A percentile compares a stretch with the other conserved stretches of the same genome.
These are phyloP conservation scores for Haplosporangium sp. DNA, from an alignment of 371 early-diverging fungal species.

Conservation along the genomic window DNA sequence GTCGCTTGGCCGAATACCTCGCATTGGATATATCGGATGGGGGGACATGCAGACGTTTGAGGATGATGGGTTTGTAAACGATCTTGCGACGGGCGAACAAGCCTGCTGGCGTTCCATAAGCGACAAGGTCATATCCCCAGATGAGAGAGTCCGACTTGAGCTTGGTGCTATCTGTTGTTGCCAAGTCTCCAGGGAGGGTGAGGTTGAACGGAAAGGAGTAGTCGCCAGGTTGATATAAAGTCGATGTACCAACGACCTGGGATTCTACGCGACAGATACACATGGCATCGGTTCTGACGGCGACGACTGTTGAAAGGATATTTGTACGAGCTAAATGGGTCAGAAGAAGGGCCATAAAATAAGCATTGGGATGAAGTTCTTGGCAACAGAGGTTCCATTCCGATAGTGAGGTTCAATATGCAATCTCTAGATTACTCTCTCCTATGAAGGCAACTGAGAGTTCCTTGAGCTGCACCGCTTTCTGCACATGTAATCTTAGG, in stretches of 20 bases:
- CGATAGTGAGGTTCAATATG: too few species aligned
- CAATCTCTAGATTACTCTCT: constrained; percentile 15
- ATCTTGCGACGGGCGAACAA: constrained; percentile 33
- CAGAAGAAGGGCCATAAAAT: neutral
- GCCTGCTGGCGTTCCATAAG: constrained; percentile 14
- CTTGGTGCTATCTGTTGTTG: constrained; percentile 18
- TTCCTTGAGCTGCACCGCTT: constrained; percentile 35
- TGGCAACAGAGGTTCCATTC: too few species aligned
- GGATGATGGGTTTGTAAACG: constrained; percentile 8
- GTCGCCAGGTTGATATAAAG: constrained; percentile 27
- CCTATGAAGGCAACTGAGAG: constrained; percentile 28
- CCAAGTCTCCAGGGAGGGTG: constrained; percentile 34
- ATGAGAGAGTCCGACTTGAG: constrained; percentile 13
- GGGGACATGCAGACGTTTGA: constrained; percentile 27
- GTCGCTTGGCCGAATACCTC: constrained; percentile 31
- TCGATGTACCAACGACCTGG: constrained; percentile 12
- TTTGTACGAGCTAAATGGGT: too few species aligned
- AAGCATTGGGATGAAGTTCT: too few species aligned
- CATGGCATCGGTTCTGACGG: constrained; percentile 14
- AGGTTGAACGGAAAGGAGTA: constrained; percentile 30
- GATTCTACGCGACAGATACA: constrained; percentile 14
- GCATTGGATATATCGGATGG: constrained; percentile 25
- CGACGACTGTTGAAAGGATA: neutral
- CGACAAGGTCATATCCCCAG: constrained; percentile 35
- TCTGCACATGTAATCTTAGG: constrained; percentile 22